Percentiles rank a stretch among this genome's conserved stretches.
These are phyloP conservation scores for Fusarium sp. DNA, from an alignment of 2,329 filamentous ascomycete species.

Conservation along the genomic window DNA sequence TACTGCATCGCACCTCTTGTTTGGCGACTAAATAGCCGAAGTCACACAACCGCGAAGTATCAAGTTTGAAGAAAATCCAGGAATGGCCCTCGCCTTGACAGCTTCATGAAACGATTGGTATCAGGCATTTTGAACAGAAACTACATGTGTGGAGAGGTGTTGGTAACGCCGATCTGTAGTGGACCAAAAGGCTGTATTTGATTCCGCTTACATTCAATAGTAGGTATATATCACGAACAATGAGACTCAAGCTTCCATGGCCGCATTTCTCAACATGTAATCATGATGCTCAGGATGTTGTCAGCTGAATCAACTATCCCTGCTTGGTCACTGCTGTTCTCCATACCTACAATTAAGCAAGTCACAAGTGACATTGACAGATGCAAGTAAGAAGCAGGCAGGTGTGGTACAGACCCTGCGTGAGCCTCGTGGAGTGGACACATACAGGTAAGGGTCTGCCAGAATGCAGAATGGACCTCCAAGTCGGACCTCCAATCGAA, in stretches of 20 bases:
- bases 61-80: conserved; percentile 9
- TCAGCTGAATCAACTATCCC: conserved; percentile 36
- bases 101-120: conserved; percentile 17
- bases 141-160: neutral
- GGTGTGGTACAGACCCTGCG: conserved; percentile 42
- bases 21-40: conserved; percentile 29
- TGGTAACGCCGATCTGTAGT: conserved; percentile 25
- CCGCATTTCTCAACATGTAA: conserved; percentile 19
- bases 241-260: conserved; percentile 28
- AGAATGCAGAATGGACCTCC: conserved; percentile 23
- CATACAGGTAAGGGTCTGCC: conserved; percentile 24
- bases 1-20: conserved; percentile 18
- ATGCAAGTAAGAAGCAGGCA: conserved; percentile 34
- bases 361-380: conserved; percentile 38
- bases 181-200: conserved; percentile 7
- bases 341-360: conserved; percentile 28
- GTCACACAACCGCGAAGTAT: conserved; percentile 12
- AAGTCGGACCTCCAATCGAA: conserved; percentile 28
- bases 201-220: neutral
- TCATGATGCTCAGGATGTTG: conserved; percentile 25
- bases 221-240: conserved; percentile 28
- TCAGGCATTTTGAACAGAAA: conserved; percentile 21
- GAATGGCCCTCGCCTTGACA: conserved; percentile 14
- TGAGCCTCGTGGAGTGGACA: conserved; percentile 44
- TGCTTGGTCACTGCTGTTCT: conserved; percentile 25